Percentiles rank a stretch among this genome's conserved stretches.
Conservation (phyloP, 164 flowering plant species). For the Houttuynia cordata region DNA sequence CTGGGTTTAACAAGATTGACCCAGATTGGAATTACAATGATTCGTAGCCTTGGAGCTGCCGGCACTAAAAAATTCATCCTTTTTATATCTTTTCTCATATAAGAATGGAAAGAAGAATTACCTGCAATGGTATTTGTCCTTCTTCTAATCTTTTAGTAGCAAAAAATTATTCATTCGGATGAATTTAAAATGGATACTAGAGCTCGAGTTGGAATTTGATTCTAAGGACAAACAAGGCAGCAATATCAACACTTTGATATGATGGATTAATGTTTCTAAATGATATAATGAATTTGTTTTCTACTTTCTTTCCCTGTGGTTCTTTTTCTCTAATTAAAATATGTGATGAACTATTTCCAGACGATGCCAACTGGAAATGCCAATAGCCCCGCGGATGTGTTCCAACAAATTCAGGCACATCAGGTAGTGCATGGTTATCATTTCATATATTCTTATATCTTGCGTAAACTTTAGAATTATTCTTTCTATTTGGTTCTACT, state of each 20-base stretch:
- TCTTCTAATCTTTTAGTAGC: too few relatives aligned
- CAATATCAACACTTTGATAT: neutral
- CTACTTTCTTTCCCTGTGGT: neutral
- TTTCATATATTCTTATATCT: neutral
- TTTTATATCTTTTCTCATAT: too few relatives aligned
- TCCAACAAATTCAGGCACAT: constrained; percentile 45
- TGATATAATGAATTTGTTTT: neutral
- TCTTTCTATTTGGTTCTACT: neutral
- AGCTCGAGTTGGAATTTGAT: neutral
- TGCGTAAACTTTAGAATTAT: neutral
- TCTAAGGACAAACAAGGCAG: neutral
- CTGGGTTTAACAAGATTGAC: neutral
- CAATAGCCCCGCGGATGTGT: constrained; percentile 15
- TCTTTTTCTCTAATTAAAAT: neutral
- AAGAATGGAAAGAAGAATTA: too few relatives aligned
- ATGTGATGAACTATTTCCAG: constrained; percentile 8
- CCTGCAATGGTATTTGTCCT: too few relatives aligned
- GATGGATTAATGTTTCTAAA: neutral
- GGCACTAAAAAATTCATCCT: too few relatives aligned
- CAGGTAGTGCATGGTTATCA: constrained; percentile 26
- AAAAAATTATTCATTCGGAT: too few relatives aligned
- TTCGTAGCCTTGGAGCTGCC: neutral
- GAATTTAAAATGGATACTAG: too few relatives aligned
- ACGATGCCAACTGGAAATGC: constrained; percentile 24
- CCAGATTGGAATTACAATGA: neutral